phyloP scores from a whole-genome alignment of 495 filamentous ascomycete species.

The Trichocladium uniseriatum region DNA sequence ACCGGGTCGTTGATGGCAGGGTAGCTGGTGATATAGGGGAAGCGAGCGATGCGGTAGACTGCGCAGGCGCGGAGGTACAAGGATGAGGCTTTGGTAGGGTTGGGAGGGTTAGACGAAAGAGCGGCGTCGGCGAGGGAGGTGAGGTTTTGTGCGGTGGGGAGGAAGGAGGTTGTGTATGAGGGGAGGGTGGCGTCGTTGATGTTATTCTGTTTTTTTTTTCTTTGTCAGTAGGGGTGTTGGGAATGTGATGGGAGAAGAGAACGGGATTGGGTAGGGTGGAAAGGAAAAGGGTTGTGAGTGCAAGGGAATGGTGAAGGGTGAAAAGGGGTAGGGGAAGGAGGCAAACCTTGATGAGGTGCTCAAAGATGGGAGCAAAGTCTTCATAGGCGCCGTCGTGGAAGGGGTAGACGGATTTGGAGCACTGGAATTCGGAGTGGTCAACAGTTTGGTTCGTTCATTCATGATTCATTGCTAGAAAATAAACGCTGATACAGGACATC shows the following conservation, averaged over 20 bases:
- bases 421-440: constrained; percentile 28
- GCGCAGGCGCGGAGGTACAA: constrained; percentile 63
- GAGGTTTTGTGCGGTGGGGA: constrained; percentile 48
- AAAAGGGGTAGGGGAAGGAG: neutral
- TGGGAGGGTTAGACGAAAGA: too few species aligned
- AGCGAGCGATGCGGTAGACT: constrained; percentile 64
- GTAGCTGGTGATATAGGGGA: constrained; percentile 54
- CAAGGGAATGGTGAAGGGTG: neutral
- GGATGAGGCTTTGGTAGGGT: constrained; percentile 44
- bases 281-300: neutral
- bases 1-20: constrained; percentile 29
- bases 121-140: constrained; percentile 40
- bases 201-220: constrained; percentile 28
- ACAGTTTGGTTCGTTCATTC: neutral
- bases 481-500: neutral
- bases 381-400: constrained; percentile 64
- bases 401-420: constrained; percentile 58
- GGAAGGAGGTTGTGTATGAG: constrained; percentile 54
- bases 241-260: too few species aligned
- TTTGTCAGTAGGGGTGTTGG: too few species aligned
- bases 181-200: constrained; percentile 56
- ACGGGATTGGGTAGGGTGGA: neutral
- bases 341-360: constrained; percentile 47
- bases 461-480: neutral
- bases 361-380: constrained; percentile 68